Evolutionary conservation across 2,329 filamentous ascomycete genomes (phyloP).

Genomic region (Colletotrichum liriopes): DNA sequence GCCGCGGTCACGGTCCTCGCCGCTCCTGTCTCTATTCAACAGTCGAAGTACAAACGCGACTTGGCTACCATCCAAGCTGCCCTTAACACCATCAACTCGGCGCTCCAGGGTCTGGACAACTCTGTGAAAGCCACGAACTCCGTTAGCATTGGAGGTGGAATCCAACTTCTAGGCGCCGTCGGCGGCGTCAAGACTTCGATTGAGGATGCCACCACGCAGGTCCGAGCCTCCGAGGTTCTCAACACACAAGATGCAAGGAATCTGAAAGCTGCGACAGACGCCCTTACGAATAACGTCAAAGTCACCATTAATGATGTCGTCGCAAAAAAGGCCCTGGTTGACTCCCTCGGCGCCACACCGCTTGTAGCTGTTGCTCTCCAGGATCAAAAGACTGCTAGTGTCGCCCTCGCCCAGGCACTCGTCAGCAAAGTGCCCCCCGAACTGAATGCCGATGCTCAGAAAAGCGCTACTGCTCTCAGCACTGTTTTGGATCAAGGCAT

Average conservation of each 20-base stretch:
- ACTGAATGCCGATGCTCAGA: conserved; percentile 27
- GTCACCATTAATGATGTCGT: conserved; percentile 39
- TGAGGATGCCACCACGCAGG: conserved; percentile 33
- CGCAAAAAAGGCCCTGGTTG: conserved; percentile 32
- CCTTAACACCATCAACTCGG: conserved; percentile 35
- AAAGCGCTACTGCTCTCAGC: conserved; percentile 31
- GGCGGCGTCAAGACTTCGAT: conserved; percentile 18
- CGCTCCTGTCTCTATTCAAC: conserved; percentile 18
- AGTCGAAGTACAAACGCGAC: conserved; percentile 21
- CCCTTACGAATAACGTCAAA: conserved; percentile 39
- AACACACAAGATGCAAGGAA: conserved; percentile 16
- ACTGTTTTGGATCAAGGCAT: conserved; percentile 32
- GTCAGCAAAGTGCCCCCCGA: conserved; percentile 34
- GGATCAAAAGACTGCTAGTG: conserved; percentile 33
- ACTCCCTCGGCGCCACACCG: conserved; percentile 34
- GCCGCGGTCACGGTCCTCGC: conserved; percentile 20
- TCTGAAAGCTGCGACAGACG: conserved; percentile 36
- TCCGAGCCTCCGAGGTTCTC: conserved; percentile 19
- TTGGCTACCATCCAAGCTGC: conserved; percentile 29
- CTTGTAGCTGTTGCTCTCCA: conserved; percentile 39
- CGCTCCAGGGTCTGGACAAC: conserved; percentile 34
- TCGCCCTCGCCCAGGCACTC: conserved; percentile 33
- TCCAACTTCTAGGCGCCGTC: conserved; percentile 20
- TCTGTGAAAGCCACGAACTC: conserved; percentile 23
- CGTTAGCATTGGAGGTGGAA: conserved; percentile 13